Evolutionary conservation across 352 stramenopile species (phyloP), one percentile per base, ranked within the genome.

Genomic region (Globisporangium perplexum): DNA sequence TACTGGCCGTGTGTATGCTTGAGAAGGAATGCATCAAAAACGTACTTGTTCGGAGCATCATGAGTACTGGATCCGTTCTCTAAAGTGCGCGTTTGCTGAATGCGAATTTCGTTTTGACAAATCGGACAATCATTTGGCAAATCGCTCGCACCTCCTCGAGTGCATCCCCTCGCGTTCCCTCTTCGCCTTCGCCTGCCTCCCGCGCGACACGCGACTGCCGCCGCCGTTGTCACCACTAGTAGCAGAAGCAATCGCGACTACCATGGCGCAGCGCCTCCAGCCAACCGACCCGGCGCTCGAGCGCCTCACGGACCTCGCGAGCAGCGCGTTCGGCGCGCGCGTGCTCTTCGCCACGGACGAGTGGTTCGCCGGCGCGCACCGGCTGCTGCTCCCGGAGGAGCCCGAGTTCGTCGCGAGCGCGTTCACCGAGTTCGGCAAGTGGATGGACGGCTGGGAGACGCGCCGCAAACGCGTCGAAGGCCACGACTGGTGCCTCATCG

Each of bases 391-490:
- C 36, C 72, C 83, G 0, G 60, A 80, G 31, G 48, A 68, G 31
- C 89, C 93, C 0, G 65, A 91, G n/a, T 98, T 97, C 66, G 83
- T 96, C 50, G 63, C 82, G 0, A 82, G 98, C 62, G 78, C 91
- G 35, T 98, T 93, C 74, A 98, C 91, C 41, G 69, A 74, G 50
- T 96, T 92, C 53, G 90, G 92, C 57, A 98, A 98, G 66, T 97
- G 96, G 67, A 98, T 98, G 93, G 92, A 98, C 70, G 92, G 93
- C 17, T 98, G 93, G 93, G 95, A 98, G 68, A 97, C 92, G 24
- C 90, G 92, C 0, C 77, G 93, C 58, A 96, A 98, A 68, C 75
- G 76, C 48, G 66, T 78, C 15, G 62, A 82, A 3, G 86, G 86
- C 8, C 86, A 90, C 55, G 95, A 98, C 74, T 98, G 91, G 88